A percentile compares a stretch with the other conserved stretches of the same genome.
Evolutionary conservation across 2,329 filamentous ascomycete genomes (phyloP).

Genomic region (Xylaria sp.): DNA sequence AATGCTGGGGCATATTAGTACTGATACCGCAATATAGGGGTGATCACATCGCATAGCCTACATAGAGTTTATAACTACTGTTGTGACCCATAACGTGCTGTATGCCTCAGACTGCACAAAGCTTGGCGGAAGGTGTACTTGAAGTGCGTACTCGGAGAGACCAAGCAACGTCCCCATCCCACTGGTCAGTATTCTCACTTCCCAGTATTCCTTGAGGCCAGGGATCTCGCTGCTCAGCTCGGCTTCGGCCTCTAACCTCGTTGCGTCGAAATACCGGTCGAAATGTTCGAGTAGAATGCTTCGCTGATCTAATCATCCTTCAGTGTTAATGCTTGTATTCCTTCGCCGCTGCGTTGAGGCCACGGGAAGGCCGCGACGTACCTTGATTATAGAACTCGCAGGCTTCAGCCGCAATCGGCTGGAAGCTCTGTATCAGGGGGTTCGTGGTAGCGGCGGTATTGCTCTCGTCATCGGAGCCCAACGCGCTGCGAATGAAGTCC

Average conservation of each 20-base stretch:
- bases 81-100: conserved; percentile 43
- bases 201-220: conserved; percentile 44
- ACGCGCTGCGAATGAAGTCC: conserved; percentile 35
- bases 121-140: conserved; percentile 40
- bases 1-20: conserved; percentile 39
- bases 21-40: not conserved
- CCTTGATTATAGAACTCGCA: conserved; percentile 41
- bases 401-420: conserved; percentile 38
- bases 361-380: conserved; percentile 6
- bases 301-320: conserved; percentile 40
- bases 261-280: conserved; percentile 45
- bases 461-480: conserved; percentile 25
- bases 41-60: conserved; percentile 22
- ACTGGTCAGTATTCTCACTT: conserved; percentile 47
- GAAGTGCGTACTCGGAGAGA: conserved; percentile 45
- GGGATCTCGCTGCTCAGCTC: conserved; percentile 41
- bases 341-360: not conserved
- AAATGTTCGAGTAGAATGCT: conserved; percentile 39
- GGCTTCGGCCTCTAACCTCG: conserved; percentile 42
- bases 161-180: conserved; percentile 45
- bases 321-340: not conserved
- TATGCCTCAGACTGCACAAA: conserved; percentile 42
- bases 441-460: conserved; percentile 24
- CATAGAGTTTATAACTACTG: conserved; percentile 47
- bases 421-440: conserved; percentile 41